phyloP scores from a whole-genome alignment of 2,329 filamentous ascomycete species.

The Pseudocercospora cruenta region DNA sequence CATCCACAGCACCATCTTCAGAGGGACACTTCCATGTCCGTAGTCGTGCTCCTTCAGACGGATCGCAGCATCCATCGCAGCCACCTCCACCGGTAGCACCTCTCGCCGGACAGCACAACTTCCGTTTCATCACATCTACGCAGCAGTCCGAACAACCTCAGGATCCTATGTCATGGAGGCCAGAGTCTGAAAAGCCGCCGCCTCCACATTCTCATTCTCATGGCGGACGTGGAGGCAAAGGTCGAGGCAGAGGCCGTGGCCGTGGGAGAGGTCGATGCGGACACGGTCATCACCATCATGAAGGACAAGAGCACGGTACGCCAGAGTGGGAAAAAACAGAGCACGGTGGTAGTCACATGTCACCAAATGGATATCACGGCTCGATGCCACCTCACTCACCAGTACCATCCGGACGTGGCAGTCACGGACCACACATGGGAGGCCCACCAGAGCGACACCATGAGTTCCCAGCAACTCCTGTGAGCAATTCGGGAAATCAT shows the following conservation, averaged over 20 bases:
- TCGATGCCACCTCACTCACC: conserved; percentile 21
- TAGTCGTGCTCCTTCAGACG: conserved; percentile 40
- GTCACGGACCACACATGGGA: conserved; percentile 13
- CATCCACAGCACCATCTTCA: conserved; percentile 12
- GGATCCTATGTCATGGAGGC: conserved; percentile 34
- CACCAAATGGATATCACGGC: conserved; percentile 41
- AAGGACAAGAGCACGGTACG: conserved; percentile 38
- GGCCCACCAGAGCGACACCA: conserved; percentile 25
- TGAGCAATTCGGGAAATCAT: conserved; percentile 18
- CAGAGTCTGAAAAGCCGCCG: conserved; percentile 24
- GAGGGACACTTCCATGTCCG: conserved; percentile 20
- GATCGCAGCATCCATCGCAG: conserved; percentile 35
- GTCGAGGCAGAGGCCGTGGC: conserved; percentile 41
- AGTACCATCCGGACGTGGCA: conserved; percentile 11
- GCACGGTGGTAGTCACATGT: conserved; percentile 42
- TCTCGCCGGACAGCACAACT: conserved; percentile 28
- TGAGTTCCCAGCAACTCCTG: conserved; percentile 33
- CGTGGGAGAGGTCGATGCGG: conserved; percentile 47
- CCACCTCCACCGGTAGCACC: conserved; percentile 24
- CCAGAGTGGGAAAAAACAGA: conserved; percentile 48
- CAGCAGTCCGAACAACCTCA: conserved; percentile 35
- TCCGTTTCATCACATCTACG: conserved; percentile 41
- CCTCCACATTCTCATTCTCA: conserved; percentile 9
- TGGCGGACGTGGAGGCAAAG: conserved; percentile 31
- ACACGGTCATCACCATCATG: conserved; percentile 32